A percentile compares a stretch with the other conserved stretches of the same genome.
These are phyloP conservation scores for Penicillium simplicissimum DNA, from an alignment of 495 filamentous ascomycete genomes.

Conservation along the genomic window DNA sequence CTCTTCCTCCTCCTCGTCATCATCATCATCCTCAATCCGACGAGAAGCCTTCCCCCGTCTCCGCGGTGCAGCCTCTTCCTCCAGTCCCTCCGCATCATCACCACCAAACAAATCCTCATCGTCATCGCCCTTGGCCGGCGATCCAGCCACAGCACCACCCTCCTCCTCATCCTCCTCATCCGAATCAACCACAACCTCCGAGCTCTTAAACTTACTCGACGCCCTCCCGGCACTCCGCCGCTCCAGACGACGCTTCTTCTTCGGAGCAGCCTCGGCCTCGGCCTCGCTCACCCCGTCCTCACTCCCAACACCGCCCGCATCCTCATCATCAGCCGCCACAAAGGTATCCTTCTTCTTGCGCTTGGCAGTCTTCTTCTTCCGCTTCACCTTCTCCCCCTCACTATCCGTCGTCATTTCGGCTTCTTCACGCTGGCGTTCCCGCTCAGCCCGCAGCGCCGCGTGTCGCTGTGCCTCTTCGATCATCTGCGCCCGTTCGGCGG, in stretches of 20 bases:
- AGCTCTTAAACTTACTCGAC: slow-evolving; percentile 71
- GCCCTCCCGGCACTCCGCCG: slow-evolving; percentile 59
- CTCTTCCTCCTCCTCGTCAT: slow-evolving; percentile 40
- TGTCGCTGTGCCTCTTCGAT: slow-evolving; percentile 71
- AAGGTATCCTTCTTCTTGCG: slow-evolving; percentile 66
- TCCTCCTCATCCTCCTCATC: slow-evolving; percentile 56
- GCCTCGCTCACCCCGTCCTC: slow-evolving; percentile 36
- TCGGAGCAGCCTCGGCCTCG: slow-evolving; percentile 44
- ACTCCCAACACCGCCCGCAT: slow-evolving; percentile 13
- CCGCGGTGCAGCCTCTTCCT: slow-evolving; percentile 36
- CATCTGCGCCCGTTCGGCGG: slow-evolving; percentile 78
- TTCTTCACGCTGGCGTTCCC: slow-evolving; percentile 66
- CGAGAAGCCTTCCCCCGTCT: slow-evolving; percentile 39
- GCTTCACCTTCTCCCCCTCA: slow-evolving; percentile 74
- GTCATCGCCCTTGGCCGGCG: slow-evolving; percentile 28
- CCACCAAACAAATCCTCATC: slow-evolving; percentile 32
- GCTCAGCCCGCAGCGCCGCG: slow-evolving; percentile 68
- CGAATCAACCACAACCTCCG: slow-evolving; percentile 76
- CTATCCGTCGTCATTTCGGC: slow-evolving; percentile 77
- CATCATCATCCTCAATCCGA: slow-evolving; percentile 47
- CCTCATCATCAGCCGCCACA: slow-evolving; percentile 30
- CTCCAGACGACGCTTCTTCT: slow-evolving; percentile 53
- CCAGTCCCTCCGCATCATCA: slow-evolving; percentile 29
- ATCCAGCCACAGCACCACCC: slow-evolving; percentile 16
- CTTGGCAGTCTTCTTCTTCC: slow-evolving; percentile 62